These are phyloP conservation scores for Fusarium phyllophilum DNA, from an alignment of 2,329 filamentous ascomycete species.

Conservation along the genomic window DNA sequence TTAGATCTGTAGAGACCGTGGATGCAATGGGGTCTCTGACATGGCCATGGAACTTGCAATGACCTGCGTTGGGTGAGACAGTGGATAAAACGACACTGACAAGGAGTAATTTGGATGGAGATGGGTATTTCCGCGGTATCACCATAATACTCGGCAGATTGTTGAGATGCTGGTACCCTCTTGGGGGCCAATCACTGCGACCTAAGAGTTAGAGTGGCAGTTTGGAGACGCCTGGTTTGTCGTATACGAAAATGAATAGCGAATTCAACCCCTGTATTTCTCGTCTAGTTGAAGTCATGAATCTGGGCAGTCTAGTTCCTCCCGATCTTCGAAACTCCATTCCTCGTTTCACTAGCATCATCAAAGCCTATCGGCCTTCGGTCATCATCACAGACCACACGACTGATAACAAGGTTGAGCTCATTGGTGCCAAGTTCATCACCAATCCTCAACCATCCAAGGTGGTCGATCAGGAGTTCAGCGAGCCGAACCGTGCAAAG, in stretches of 20 bases:
- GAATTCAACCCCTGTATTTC: not conserved
- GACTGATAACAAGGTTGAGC: not conserved
- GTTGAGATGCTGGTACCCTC: rapidly evolving
- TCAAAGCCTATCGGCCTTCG: not conserved
- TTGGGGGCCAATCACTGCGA: not conserved
- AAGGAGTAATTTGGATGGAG: not conserved
- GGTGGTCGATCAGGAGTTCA: not conserved
- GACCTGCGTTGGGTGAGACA: not conserved
- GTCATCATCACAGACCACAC: not conserved
- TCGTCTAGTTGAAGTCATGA: not conserved
- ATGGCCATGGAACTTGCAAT: constrained; percentile 12
- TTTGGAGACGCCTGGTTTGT: not conserved
- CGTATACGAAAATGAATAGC: not conserved
- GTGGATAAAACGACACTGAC: not conserved
- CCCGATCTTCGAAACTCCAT: not conserved
- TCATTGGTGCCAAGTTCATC: not conserved
- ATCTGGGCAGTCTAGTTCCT: not conserved
- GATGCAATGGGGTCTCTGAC: not conserved
- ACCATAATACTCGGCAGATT: no score
- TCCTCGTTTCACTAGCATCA: not conserved
- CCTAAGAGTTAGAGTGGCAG: not conserved
- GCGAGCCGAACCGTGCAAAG: not conserved
- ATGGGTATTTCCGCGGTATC: not conserved
- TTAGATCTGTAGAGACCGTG: not conserved
- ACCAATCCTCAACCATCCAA: not conserved